Base-by-base conservation (phyloP, 2,329 filamentous ascomycete species). In the Sclerotinia nivalis region DNA sequence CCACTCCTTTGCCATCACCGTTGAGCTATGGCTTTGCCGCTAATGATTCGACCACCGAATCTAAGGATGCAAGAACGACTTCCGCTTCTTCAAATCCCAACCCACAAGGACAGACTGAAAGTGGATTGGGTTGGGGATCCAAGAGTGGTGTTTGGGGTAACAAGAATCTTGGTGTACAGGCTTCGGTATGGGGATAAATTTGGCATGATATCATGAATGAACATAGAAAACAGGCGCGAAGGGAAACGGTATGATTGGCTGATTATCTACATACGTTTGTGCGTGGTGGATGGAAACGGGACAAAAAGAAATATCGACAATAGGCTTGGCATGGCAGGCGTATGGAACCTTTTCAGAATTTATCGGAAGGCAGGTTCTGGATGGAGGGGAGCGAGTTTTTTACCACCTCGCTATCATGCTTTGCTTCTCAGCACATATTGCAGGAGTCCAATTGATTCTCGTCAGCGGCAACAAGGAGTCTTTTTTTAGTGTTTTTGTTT, bases 1-100 rank as follows among this genome's bases (percentile, higher is more conserved):
- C 93, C 10, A 97, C 94, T 3, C 94, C 95, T 68, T 86, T 97
- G 43, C 90, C 93, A n/a, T 96, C 93, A n/a, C 93, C 94, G 18
- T 84, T 96, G 66, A 90, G 90, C 79, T 90, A 90, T 73, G 89
- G 91, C 34, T 92, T 91, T 80, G 88, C 85, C 50, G 84, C 84
- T 73, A 86, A 87, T 71, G 80, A 86, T 77, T 76, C 83, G 8
- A 83, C 82, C 50, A 81, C 79, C 52, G 81, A 80, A 60, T 83
- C 83, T 43, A 71, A 75, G 74, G 72, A 74, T 34, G 67, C 72
- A 40, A 71, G 76, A 70, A 83, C 85, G 28, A 83, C 82, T 25
- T 89, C 89, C 6, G 84, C 85, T 49, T 82, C 85, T 10, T 87
- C 89, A 61, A 91, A 89, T 79, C 84, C 88, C 15, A 78, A 55